Evolutionary conservation across 306 rosid genomes (phyloP), one percentile per base, ranked within the genome.

Genomic region (Glycine latifolia): DNA sequence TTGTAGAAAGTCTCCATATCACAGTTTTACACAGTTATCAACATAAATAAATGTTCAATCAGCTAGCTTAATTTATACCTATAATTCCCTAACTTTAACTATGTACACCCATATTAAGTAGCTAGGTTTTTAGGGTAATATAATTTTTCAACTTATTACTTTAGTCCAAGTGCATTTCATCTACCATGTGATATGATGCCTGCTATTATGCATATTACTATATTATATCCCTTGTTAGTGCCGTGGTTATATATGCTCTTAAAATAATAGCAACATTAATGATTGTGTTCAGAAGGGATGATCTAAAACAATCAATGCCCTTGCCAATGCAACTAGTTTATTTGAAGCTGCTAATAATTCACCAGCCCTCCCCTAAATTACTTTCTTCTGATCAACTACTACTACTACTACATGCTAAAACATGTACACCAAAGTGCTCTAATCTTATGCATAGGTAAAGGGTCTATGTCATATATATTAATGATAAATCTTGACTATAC

Each of bases 161-260:
- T 71, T 26, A 37, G 77, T 73, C 77, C 65, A 73, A 73, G 50
- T 79, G n/a, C 82, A 44, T 26, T 35, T 69, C 60, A 69, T 46
- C 50, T 44, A 26, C 31, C 61, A 69, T 79, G 70, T 56, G 82
- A 44, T 16, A 26, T 26, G 31, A 26, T 26, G 31, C 31, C 1
- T 26, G 31, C 31, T 26, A 26, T 26, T 26, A 26, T 46, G 2
- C 14, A 8, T 13, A 55, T 16, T 56, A 56, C 52, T 65, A 63
- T 59, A 69, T 26, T 9, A 54, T 55, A 37, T 54, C 52, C 2
- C 16, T 4, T 13, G 46, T 70, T 16, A 79, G 71, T 79, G 83
- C 14, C 31, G 47, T 31, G 37, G 56, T 70, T 69, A 35, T 6
- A 50, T 70, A 26, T 26, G 31, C 1, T 44, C 17, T 58, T 56